Conservation (phyloP, 2,329 filamentous ascomycete genomes). For the Clonostachys chloroleuca region DNA sequence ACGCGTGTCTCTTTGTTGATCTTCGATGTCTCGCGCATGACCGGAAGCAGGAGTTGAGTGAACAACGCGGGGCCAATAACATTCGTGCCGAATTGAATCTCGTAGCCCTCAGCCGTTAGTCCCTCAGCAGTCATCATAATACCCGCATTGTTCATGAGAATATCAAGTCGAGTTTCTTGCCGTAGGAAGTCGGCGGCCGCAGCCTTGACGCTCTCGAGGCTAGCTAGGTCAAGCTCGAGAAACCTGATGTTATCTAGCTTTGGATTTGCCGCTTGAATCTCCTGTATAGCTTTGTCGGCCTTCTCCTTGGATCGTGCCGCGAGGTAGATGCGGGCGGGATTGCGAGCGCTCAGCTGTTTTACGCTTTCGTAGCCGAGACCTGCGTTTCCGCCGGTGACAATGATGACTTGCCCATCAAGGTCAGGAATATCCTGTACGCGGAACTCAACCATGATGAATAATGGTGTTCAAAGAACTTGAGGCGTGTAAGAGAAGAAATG, state of each 20-base stretch:
- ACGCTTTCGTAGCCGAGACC: slow-evolving; percentile 13
- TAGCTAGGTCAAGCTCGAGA: slow-evolving; percentile 37
- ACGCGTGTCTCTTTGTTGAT: no score
- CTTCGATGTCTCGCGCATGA: no score
- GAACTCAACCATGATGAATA: no score
- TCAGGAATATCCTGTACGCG: neutral
- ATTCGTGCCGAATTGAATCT: slow-evolving; percentile 40
- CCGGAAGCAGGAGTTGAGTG: slow-evolving; percentile 23
- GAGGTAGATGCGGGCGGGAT: no score
- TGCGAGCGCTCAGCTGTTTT: neutral
- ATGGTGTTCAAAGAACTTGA: no score
- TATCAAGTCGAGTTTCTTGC: slow-evolving; percentile 90
- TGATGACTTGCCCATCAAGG: slow-evolving; percentile 17
- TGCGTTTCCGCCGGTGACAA: slow-evolving; percentile 15
- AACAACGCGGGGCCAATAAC: slow-evolving; percentile 39
- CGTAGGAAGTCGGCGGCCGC: slow-evolving; percentile 87
- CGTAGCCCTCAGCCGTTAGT: slow-evolving; percentile 35
- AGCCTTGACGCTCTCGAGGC: slow-evolving; percentile 69
- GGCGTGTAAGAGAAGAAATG: no score
- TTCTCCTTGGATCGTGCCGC: no score
- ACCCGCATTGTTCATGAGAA: slow-evolving; percentile 96
- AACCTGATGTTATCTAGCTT: no score
- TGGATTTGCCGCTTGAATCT: no score
- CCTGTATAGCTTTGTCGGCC: no score
- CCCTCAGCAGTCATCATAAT: slow-evolving; percentile 47